These are phyloP conservation scores for Lactifluus echinatus DNA, from an alignment of 768 basidiomycete genomes.

Conservation along the genomic window DNA sequence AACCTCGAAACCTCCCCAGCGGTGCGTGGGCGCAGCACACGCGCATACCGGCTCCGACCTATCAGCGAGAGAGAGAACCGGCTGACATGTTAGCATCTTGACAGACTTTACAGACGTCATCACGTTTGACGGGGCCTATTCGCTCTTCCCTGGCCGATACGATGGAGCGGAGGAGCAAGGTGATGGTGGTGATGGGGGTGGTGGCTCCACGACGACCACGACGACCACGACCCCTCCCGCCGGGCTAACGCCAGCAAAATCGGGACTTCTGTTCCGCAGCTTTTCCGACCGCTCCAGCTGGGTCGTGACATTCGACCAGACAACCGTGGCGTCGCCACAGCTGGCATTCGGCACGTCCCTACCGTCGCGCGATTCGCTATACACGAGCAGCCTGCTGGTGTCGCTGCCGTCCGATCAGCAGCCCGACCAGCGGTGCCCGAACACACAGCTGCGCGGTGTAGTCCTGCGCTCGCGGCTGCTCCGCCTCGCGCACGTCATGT, in stretches of 20 bases:
- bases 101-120: constrained; percentile 10
- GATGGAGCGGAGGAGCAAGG: constrained; percentile 1
- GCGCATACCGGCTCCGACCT: background rate
- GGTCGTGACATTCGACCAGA: constrained; percentile 10
- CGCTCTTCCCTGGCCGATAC: constrained; percentile 8
- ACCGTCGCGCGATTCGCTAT: constrained; percentile 3
- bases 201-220: too few species aligned
- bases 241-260: background rate
- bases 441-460: background rate
- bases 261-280: background rate
- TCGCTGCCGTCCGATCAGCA: background rate
- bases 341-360: constrained; percentile 2
- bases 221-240: too few species aligned
- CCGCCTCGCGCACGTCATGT: constrained; percentile 5
- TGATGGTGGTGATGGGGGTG: too few species aligned
- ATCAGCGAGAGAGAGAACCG: too few species aligned
- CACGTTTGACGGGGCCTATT: constrained; percentile 14
- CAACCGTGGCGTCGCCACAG: background rate
- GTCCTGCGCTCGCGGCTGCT: constrained; percentile 6
- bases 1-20: background rate
- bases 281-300: constrained; percentile 14
- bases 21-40: background rate
- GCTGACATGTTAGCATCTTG: background rate
- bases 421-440: background rate
- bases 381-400: constrained; percentile 3